These are phyloP conservation scores for Passiflora organensis DNA, from an alignment of 345 rosid genomes.

Conservation along the genomic window DNA sequence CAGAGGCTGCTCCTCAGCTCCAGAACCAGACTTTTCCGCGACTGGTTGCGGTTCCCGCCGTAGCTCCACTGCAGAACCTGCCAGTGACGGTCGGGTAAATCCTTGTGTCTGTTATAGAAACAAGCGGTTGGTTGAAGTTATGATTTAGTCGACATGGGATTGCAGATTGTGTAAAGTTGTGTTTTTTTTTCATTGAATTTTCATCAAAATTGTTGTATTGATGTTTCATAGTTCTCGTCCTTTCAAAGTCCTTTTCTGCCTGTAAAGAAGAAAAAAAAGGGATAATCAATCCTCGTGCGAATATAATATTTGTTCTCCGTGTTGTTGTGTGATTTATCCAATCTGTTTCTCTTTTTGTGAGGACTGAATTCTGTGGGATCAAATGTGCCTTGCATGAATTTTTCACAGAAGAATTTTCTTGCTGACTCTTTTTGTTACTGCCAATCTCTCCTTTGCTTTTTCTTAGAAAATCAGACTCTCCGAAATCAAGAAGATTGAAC, in stretches of 20 bases:
- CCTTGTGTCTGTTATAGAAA: slow-evolving; percentile 8
- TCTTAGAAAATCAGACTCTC: slow-evolving; percentile 79
- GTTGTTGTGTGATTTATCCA: too few relatives aligned
- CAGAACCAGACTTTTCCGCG: slow-evolving; percentile 10
- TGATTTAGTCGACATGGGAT: too few relatives aligned
- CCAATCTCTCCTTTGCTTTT: not conserved
- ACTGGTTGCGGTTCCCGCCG: slow-evolving; percentile 15
- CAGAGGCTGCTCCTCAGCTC: slow-evolving; percentile 1
- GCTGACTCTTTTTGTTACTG: not conserved
- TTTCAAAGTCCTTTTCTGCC: not conserved
- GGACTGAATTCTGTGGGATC: too few relatives aligned
- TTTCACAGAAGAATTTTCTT: too few relatives aligned
- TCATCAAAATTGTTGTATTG: too few relatives aligned
- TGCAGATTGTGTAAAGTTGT: too few relatives aligned
- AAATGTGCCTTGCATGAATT: too few relatives aligned
- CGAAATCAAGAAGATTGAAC: slow-evolving; percentile 59
- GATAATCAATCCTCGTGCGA: too few relatives aligned
- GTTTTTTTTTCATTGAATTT: too few relatives aligned
- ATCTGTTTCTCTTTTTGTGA: too few relatives aligned
- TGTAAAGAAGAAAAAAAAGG: too few relatives aligned
- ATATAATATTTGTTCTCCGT: too few relatives aligned
- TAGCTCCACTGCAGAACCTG: slow-evolving; percentile 33
- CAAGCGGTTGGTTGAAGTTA: not conserved
- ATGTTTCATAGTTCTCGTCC: not conserved
- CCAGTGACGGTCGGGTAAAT: slow-evolving; percentile 58